Percentiles rank a stretch among this genome's conserved stretches.
phyloP scores from a whole-genome alignment of 495 filamentous ascomycete species.

The Podospora fimiseda region DNA sequence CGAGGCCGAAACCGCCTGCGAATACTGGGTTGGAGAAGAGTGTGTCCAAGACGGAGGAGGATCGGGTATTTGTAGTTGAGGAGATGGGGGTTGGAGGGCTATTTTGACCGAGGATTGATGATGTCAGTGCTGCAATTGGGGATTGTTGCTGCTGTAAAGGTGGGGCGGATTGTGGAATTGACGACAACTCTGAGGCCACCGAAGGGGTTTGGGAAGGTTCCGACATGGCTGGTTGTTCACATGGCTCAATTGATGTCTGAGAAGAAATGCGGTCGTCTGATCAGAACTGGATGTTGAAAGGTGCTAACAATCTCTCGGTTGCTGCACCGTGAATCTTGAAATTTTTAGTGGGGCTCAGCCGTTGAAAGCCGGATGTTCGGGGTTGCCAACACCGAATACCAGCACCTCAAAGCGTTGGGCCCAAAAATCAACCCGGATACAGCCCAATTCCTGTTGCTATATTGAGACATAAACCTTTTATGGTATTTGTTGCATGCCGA shows the following conservation, averaged over 20 bases:
- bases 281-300: too few species aligned
- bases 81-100: background rate
- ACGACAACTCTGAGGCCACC: background rate
- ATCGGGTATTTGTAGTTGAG: conserved; percentile 6
- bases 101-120: background rate
- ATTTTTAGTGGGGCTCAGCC: conserved; percentile 22
- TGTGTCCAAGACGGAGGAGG: conserved; percentile 40
- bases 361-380: conserved; percentile 2
- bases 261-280: background rate
- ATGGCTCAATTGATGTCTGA: conserved; percentile 10
- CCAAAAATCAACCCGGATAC: too few species aligned
- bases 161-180: background rate
- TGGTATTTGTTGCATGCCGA: too few species aligned
- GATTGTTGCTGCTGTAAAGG: background rate
- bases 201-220: background rate
- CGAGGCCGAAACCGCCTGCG: conserved; percentile 71
- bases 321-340: conserved; percentile 2
- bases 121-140: background rate
- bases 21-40: conserved; percentile 53
- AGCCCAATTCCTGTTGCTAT: too few species aligned
- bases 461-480: too few species aligned
- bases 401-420: too few species aligned
- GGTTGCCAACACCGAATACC: background rate
- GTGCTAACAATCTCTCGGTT: background rate
- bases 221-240: conserved; percentile 15